Evolutionary conservation across 2,329 filamentous ascomycete species (phyloP), one percentile per base, ranked within the genome.

Genomic region (Fusarium papillatum): DNA sequence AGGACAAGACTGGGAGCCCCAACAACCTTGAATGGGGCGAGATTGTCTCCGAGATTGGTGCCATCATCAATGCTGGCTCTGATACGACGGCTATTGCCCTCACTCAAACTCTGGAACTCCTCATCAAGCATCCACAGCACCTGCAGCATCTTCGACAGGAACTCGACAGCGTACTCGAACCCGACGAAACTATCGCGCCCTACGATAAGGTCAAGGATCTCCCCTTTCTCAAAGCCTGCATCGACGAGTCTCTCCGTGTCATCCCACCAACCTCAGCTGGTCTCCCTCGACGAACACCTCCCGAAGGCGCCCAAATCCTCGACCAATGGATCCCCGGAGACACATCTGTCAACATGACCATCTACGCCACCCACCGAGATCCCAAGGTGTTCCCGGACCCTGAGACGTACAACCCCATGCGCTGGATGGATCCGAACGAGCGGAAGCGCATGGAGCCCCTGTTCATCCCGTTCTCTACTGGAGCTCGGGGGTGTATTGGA

Each of bases 121-220:
- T 60, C 3, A 26, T 36, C 6, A 60, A 60, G 22, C 57, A 60
- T 3, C 57, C 57, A 3, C 57, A 41, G 2, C 57, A 60, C 17
- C 3, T 60, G 36, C n/a, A 41, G 4, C 36, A 38, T 16, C 57
- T 60, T 9, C 57, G 57, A 38, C 16, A 60, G 14, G 57, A 60
- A 39, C n/a, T 60, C 1, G 57, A 60, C 2, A 41, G 57, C 5
- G 57, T 60, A 4, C 36, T 60, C 2, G 57, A 60, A 5, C 9
- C 36, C 1, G 36, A 60, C 0, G 57, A 60, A 2, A 4, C 19
- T 2, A 29, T 60, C 16, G 36, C 57, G 0, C 16, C 57, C 0
- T 60, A 60, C 17, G 57, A 60, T 4, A 60, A 60, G 6, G 57
- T 60, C 6, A 60, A 60, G 4, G 57, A 41, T n/a, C 57, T 60